Evolutionary conservation across 164 flowering plant genomes (phyloP), one percentile per base, ranked within the genome.

Genomic region (Chimonanthus salicifolius): DNA sequence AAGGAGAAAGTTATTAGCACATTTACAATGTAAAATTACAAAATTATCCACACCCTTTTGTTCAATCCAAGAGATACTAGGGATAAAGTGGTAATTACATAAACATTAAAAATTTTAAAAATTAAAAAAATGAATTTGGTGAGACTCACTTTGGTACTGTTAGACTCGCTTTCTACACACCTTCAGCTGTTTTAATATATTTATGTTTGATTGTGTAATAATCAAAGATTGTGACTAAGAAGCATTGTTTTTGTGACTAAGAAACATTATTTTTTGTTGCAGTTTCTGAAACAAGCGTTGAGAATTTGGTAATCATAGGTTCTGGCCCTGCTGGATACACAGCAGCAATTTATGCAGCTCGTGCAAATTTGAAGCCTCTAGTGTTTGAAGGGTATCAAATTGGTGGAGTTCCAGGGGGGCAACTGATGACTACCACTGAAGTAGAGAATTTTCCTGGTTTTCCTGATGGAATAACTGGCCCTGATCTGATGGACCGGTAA

Each of bases 321-420:
- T 93, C 98, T 4, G 99, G 99, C 47, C 99, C 99, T 54, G 99
- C 99, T 58, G 99, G 98, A 74, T 93, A 90, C 75, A 90, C 99
- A 0, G 97, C 99, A 6, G 99, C 97, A 6, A 89, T 93, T 71
- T 95, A 95, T 78, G 97, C 99, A 15, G 98, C 97, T 58, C 88
- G 98, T 70, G 99, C 99, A 70, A 95, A 95, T 83, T 85, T 95
- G 86, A 95, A 95, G 83, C 99, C 99, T 21, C 77, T 95, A 9
- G 95, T 95, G 46, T 93, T 95, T 79, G 98, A 93, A 80, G 99
- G 99, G 15, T 93, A 83, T 78, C 98, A 92, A 83, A 82, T 87
- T 6, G 98, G 98, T 66, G 99, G 98, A 79, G 93, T 90, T 72
- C 98, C 99, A 49, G 98, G 98, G 43, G 98, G 99, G 18, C 98